Base-by-base conservation (phyloP, 345 rosid genomes). In the Rhodamnia rubescens region DNA sequence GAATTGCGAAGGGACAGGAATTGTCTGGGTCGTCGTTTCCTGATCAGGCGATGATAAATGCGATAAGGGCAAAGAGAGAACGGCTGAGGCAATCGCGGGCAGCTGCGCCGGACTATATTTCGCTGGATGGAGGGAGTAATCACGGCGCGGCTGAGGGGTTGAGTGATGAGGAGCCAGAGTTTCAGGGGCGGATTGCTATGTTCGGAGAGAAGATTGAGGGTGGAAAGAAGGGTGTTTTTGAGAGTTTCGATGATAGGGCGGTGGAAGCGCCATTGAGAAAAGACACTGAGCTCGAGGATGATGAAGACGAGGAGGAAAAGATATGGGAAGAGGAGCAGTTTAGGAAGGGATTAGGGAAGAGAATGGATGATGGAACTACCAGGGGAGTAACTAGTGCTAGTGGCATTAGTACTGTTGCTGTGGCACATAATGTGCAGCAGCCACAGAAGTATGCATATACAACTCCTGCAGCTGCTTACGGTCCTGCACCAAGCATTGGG, bases 301-400 rank as follows among this genome's bases (percentile, higher is more conserved):
- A 91, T 16, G 96, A 95, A 83, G 99, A 95, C 86, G 98, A 96
- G 86, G 98, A 93, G 88, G 98, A 93, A 84, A 94, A 93, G 88
- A 89, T 94, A 85, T 97, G 98, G 98, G 98, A 95, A 88, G 98
- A 94, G 85, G 99, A 95, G 93, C 98, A 97, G 83, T 90, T 91
- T 64, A 93, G 95, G 91, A 97, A 97, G 92, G 98, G 93, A 84
- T 89, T 95, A 80, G 98, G 98, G 85, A 95, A 93, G 91, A 93
- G 98, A 90, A 89, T 95, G 88, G 98, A 95, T 86, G 96, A 95
- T 84, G 90, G 89, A 18, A 85, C 94, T 74, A 75, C 78, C 83
- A 88, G 93, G 89, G 91, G 84, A 55, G 81, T 49, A 50, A 18
- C 52, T 58, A 61, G n/a, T 69, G 86, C 81, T 50, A 84, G 86